Percentiles rank a stretch among this genome's conserved stretches.
Conservation (phyloP, 2,329 filamentous ascomycete genomes). For the Colletotrichum sp. region DNA sequence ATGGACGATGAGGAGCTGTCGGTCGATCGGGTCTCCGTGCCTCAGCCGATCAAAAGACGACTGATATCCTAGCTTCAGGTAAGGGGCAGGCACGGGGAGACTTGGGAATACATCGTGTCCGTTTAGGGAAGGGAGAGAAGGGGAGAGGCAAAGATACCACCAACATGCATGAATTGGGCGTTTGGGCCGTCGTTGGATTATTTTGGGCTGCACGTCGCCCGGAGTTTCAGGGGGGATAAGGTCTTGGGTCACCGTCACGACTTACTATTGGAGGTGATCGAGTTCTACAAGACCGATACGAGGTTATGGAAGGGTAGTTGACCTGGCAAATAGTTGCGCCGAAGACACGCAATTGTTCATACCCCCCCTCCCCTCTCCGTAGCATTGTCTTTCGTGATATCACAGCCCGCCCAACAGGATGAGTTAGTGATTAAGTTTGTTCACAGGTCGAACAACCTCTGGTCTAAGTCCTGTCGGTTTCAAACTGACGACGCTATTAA, state of each 20-base stretch:
- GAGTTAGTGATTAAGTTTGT: neutral
- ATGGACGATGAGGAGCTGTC: slow-evolving; percentile 33
- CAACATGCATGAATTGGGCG: neutral
- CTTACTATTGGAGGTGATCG: neutral
- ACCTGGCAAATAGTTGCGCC: neutral
- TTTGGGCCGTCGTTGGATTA: neutral
- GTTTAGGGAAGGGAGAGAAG: neutral
- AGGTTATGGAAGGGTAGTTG: neutral
- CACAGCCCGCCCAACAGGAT: neutral
- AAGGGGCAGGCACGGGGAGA: neutral
- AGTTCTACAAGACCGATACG: neutral
- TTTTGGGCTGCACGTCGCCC: neutral
- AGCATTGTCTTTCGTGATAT: neutral
- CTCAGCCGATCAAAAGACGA: slow-evolving; percentile 52
- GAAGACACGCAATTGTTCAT: neutral
- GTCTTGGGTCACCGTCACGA: neutral
- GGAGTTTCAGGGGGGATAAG: neutral
- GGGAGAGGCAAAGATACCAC: neutral
- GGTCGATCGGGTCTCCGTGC: slow-evolving; percentile 37
- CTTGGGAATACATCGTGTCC: neutral
- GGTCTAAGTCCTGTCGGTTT: neutral
- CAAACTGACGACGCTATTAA: neutral
- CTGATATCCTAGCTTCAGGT: slow-evolving; percentile 37
- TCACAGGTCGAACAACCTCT: neutral
- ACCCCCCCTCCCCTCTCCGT: neutral